phyloP scores from a whole-genome alignment of 495 filamentous ascomycete genomes.

The Talaromyces stipitatus region DNA sequence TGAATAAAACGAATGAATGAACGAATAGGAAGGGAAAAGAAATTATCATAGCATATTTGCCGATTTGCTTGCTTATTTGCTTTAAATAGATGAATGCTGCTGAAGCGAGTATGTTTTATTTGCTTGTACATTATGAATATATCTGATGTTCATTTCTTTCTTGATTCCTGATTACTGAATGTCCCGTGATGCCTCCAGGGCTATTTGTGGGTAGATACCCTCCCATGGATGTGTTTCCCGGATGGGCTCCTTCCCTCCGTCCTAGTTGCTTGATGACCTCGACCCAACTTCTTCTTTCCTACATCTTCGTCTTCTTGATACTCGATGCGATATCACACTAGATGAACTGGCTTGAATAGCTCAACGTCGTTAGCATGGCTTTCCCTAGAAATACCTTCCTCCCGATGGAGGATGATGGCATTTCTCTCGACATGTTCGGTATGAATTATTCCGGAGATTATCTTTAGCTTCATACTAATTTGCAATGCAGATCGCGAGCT shows the following conservation, averaged over 20 bases:
- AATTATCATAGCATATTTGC: not conserved
- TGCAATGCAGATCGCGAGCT: slow-evolving; percentile 28
- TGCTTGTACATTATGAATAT: not conserved
- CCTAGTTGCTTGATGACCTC: not conserved
- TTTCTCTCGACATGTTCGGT: slow-evolving; percentile 46
- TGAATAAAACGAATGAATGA: not conserved
- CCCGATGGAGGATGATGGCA: slow-evolving; percentile 13
- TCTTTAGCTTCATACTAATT: not conserved
- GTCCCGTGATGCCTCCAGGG: no score
- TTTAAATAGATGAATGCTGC: not conserved
- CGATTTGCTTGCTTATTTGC: not conserved
- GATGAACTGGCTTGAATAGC: not conserved
- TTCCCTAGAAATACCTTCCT: not conserved
- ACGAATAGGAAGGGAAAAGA: no score
- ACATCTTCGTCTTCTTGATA: not conserved
- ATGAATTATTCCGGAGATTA: slow-evolving; percentile 5
- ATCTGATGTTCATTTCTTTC: not conserved
- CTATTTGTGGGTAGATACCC: not conserved
- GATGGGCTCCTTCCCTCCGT: not conserved
- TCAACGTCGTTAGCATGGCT: not conserved
- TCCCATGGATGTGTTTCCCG: not conserved
- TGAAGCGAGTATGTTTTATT: not conserved
- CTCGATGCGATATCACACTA: not conserved
- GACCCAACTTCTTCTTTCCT: not conserved
- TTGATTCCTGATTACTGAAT: no score